Base-by-base conservation (phyloP, 2,329 filamentous ascomycete species). In the Daldinia sp. region DNA sequence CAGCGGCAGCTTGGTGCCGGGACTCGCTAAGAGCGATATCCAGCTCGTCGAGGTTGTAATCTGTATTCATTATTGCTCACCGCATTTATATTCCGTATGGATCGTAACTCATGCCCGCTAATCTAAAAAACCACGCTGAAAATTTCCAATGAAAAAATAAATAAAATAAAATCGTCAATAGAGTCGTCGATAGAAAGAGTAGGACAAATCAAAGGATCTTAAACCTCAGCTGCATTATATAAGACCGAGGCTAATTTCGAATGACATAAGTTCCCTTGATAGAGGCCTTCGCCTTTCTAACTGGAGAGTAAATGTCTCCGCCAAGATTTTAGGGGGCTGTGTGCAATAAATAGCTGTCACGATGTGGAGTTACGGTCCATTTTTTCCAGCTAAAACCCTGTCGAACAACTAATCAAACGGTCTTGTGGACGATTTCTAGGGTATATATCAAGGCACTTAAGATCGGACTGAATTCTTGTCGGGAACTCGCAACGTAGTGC, bases 31-130 rank as follows among this genome's bases (percentile, higher is more conserved):
- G 64, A 3, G 71, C 66, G 49, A 63, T 59, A 34, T 74, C 72
- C 19, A 73, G 67, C 45, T 74, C 72, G 56, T 72, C 72, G 45
- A 72, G 68, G 58, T 74, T 72, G 51, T 72, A 71, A 9, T 71
- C 71, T 66, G 69, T 70, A 47, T 69, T 62, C 56, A 67, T 63
- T 55, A 60, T 58, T 8, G 39, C 30, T 49, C 43, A 58, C 41
- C 30, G 49, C 49, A 41, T 25, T 57, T 47, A 47, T 41, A 32
- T 27, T 43, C 37, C 56, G 61, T 67, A 58, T 13, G 57, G 39
- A 39, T 54, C 49, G 25, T 29, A 55, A 54, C 54, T 66, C 61
- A 65, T 64, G 37, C 48, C 52, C 32, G 32, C 19, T 29, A 17
- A 30, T 41, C 15, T 35, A 15, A 32, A 37, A 49, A 21, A 29